Conservation (phyloP, 2,329 filamentous ascomycete genomes). For the Arthrinium puccinioides region DNA sequence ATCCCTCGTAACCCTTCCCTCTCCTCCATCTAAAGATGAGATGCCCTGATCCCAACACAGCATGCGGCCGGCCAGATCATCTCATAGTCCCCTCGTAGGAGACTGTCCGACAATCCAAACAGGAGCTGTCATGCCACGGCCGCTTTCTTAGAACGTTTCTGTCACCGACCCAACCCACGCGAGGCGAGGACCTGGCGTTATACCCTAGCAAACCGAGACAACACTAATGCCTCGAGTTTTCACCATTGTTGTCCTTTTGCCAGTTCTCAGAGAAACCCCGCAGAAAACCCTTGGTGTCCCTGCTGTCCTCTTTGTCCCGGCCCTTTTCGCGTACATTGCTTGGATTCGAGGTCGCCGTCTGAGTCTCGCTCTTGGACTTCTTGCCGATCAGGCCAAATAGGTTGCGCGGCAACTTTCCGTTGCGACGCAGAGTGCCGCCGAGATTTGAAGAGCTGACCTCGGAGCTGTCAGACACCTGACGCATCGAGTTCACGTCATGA, state of each 20-base stretch:
- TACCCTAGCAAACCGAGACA: conserved; percentile 2
- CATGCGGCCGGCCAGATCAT: too few relatives aligned
- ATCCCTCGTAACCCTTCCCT: too few relatives aligned
- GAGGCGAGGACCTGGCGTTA: not conserved
- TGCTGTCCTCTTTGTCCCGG: conserved; percentile 20
- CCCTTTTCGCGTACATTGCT: conserved; percentile 19
- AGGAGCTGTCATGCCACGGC: not conserved
- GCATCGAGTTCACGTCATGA: conserved; percentile 13
- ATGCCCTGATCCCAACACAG: too few relatives aligned
- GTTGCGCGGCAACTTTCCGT: conserved; percentile 30
- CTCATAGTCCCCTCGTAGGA: too few relatives aligned
- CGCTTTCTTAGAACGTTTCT: conserved; percentile 6
- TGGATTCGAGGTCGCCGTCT: conserved; percentile 2
- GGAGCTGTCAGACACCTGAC: conserved; percentile 22
- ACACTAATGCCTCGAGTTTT: conserved; percentile 23
- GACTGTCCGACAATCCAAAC: too few relatives aligned
- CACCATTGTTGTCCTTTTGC: conserved; percentile 16
- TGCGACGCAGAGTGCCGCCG: conserved; percentile 27
- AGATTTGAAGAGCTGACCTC: conserved; percentile 20
- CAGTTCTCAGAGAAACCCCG: conserved; percentile 21
- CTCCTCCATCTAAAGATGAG: too few relatives aligned
- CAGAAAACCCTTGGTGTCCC: conserved; percentile 17
- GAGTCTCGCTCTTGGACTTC: conserved; percentile 16
- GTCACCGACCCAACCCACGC: not conserved
- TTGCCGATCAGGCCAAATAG: conserved; percentile 35